Evolutionary conservation across 2,329 filamentous ascomycete species (phyloP).

Genomic region (Trichoderma sp.): DNA sequence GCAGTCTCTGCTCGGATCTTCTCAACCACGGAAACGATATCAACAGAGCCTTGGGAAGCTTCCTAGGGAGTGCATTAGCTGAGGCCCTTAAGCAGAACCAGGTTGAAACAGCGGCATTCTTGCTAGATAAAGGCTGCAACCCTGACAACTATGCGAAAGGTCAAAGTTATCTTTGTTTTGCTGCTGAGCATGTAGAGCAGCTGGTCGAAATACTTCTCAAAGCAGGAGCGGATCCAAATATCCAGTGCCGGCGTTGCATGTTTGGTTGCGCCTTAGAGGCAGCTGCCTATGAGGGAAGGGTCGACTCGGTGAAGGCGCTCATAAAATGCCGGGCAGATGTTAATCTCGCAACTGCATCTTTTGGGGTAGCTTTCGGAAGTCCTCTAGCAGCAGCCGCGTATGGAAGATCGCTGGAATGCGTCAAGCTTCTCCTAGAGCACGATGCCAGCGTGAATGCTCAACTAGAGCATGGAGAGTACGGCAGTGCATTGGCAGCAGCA

Average conservation of each 20-base stretch:
- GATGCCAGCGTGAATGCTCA: not conserved
- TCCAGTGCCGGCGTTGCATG: rapidly evolving
- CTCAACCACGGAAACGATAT: not conserved
- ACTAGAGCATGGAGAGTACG: not conserved
- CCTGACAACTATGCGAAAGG: not conserved
- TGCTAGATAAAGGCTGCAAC: not conserved
- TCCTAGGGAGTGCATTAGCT: too few relatives aligned
- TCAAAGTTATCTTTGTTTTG: not conserved
- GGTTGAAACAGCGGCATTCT: not conserved
- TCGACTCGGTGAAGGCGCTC: not conserved
- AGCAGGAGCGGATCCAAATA: not conserved
- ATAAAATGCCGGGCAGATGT: not conserved
- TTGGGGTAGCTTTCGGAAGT: rapidly evolving
- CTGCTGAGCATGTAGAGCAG: rapidly evolving
- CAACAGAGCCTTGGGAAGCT: not conserved
- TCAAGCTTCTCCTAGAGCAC: not conserved
- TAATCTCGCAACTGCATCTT: not conserved
- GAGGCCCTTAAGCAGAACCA: too few relatives aligned
- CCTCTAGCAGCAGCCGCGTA: not conserved
- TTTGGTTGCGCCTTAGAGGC: not conserved
- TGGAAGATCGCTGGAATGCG: rapidly evolving
- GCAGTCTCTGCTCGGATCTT: not conserved
- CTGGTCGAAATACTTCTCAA: not conserved
- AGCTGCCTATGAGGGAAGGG: rapidly evolving
- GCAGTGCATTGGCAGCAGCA: not conserved